A percentile compares a stretch with the other conserved stretches of the same genome.
These are phyloP conservation scores for Trichosporon sp. DNA, from an alignment of 1,284 basidiomycete species.

Conservation along the genomic window DNA sequence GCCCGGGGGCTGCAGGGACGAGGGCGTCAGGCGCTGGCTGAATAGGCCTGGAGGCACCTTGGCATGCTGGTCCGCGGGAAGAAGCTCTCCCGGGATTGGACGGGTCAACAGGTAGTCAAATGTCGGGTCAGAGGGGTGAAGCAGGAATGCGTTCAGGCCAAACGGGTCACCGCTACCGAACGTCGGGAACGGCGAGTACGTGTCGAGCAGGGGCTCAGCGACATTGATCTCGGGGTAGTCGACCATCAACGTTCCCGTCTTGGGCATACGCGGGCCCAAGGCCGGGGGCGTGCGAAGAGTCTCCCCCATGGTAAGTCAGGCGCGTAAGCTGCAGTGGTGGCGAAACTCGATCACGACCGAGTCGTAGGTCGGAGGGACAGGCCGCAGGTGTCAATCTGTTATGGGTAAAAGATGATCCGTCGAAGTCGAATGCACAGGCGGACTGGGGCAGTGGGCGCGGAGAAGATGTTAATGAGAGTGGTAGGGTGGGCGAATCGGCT, in stretches of 20 bases:
- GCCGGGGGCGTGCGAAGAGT: slow-evolving; percentile 1
- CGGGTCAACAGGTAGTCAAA: slow-evolving; percentile 37
- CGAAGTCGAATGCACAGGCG: background rate
- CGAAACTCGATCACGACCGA: background rate
- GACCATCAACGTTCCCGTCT: background rate
- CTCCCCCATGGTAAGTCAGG: background rate
- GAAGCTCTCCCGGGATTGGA: slow-evolving; percentile 10
- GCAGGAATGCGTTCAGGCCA: slow-evolving; percentile 38
- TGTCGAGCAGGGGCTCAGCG: slow-evolving; percentile 11
- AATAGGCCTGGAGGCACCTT: background rate
- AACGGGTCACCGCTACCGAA: slow-evolving; percentile 38
- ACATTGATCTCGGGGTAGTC: background rate
- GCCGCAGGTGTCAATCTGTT: no score
- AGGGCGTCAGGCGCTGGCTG: background rate
- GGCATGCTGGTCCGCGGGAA: slow-evolving; percentile 6
- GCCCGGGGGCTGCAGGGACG: slow-evolving; percentile 10
- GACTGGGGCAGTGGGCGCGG: background rate
- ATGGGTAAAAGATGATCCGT: no score
- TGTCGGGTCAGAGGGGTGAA: slow-evolving; percentile 35
- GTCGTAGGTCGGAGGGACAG: background rate
- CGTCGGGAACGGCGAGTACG: slow-evolving; percentile 44
- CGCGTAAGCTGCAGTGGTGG: background rate
- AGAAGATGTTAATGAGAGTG: background rate
- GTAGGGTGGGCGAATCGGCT: background rate
- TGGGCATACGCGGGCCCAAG: background rate